Evolutionary conservation across 306 rosid species (phyloP).

Genomic region (Casuarina equisetifolia): DNA sequence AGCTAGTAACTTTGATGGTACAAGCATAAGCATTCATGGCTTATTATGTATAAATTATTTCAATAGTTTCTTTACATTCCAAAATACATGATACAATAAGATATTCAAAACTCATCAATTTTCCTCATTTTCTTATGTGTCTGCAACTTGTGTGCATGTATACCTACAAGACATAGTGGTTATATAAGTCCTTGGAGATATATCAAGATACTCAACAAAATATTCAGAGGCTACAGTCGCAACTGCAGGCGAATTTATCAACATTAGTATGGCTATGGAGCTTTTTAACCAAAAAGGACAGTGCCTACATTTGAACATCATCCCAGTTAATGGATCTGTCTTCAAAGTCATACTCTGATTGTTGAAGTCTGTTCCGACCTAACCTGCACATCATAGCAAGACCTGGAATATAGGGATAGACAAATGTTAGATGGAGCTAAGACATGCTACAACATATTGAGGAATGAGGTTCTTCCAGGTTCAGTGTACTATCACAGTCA

Average conservation of each 20-base stretch:
- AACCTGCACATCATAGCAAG: slow-evolving; percentile 78
- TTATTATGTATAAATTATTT: too few species aligned
- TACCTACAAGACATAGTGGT: too few species aligned
- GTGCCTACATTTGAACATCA: slow-evolving; percentile 44
- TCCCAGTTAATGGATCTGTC: slow-evolving; percentile 69
- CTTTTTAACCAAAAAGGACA: slow-evolving; percentile 7
- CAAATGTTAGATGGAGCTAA: not conserved
- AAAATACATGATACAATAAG: too few species aligned
- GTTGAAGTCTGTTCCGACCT: slow-evolving; percentile 60
- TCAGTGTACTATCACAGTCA: too few species aligned
- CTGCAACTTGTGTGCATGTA: too few species aligned
- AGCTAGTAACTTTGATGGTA: too few species aligned
- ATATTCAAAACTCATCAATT: too few species aligned
- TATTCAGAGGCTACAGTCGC: not conserved
- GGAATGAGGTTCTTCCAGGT: not conserved
- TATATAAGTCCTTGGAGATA: too few species aligned
- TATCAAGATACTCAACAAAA: too few species aligned
- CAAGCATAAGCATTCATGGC: too few species aligned
- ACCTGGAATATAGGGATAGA: slow-evolving; percentile 43
- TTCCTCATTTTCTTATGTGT: too few species aligned
- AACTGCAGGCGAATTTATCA: not conserved
- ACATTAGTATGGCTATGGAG: not conserved
- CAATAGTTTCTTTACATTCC: too few species aligned
- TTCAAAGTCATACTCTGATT: slow-evolving; percentile 50
- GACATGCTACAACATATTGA: not conserved